phyloP scores from a whole-genome alignment of 1,139 yeast genomes.

The Debaryomycetaceae sp. region DNA sequence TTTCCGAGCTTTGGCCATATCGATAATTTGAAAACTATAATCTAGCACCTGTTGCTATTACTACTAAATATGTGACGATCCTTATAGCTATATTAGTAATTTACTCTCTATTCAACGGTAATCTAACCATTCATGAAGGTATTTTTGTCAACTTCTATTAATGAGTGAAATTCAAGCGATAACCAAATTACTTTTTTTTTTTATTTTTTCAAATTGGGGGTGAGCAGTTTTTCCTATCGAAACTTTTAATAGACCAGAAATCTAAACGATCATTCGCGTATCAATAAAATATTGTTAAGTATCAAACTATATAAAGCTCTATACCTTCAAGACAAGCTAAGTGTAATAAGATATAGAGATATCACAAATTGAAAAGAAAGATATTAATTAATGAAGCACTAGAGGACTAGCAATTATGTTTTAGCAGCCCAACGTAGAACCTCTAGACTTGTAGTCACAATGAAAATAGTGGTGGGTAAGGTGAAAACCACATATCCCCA shows the following conservation, averaged over 20 bases:
- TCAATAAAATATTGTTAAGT: too few relatives aligned
- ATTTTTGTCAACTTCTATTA: too few relatives aligned
- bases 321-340: not conserved
- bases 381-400: not conserved
- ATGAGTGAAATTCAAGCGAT: not conserved
- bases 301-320: too few relatives aligned
- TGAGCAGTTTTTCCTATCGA: not conserved
- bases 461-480: conserved; percentile 70
- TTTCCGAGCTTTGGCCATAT: conserved; percentile 59
- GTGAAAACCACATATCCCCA: conserved; percentile 83
- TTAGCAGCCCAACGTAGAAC: conserved; percentile 51
- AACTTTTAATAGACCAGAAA: not conserved
- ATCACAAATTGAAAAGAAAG: not conserved
- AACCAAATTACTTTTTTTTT: not conserved
- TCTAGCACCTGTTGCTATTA: too few relatives aligned
- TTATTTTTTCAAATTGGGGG: not conserved
- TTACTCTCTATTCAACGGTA: too few relatives aligned
- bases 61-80: too few relatives aligned
- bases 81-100: too few relatives aligned
- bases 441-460: conserved; percentile 66
- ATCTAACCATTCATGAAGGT: too few relatives aligned
- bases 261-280: too few relatives aligned
- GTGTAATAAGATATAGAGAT: too few relatives aligned
- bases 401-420: not conserved
- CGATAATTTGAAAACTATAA: too few relatives aligned